phyloP scores from a whole-genome alignment of 192 early-diverging fungal species.

The Backusella westeae region DNA sequence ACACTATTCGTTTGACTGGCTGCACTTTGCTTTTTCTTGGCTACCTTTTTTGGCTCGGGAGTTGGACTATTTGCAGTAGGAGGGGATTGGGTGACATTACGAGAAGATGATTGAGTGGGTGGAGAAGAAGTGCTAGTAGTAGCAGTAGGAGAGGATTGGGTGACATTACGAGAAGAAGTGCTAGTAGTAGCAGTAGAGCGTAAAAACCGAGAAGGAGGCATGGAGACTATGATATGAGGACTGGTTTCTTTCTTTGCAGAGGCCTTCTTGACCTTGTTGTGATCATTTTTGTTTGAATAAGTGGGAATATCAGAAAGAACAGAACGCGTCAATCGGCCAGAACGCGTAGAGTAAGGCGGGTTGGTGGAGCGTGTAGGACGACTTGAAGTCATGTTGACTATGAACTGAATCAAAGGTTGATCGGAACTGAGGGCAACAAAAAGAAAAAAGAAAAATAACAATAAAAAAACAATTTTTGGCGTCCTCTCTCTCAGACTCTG shows the following conservation, averaged over 20 bases:
- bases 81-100: neutral
- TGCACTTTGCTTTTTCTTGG: slow-evolving; percentile 15
- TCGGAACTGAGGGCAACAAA: too few relatives aligned
- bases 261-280: neutral
- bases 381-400: slow-evolving; percentile 15
- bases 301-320: neutral
- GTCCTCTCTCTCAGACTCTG: too few relatives aligned
- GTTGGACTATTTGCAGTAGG: neutral
- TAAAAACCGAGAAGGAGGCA: too few relatives aligned
- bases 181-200: too few relatives aligned
- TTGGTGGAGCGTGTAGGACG: neutral
- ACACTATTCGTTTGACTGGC: slow-evolving; percentile 48
- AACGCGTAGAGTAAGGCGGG: too few relatives aligned
- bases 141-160: neutral
- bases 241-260: too few relatives aligned
- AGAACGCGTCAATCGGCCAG: too few relatives aligned
- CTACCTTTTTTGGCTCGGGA: neutral
- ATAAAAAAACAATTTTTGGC: neutral
- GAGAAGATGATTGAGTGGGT: neutral
- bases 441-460: neutral
- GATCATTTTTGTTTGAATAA: neutral
- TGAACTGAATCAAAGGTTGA: neutral
- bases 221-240: too few relatives aligned
- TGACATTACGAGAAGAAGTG: neutral
- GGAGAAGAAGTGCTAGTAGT: neutral